Evolutionary conservation across 768 basidiomycete species (phyloP), one percentile per base, ranked within the genome.

Genomic region (Hygrophoropsis aurantiaca): DNA sequence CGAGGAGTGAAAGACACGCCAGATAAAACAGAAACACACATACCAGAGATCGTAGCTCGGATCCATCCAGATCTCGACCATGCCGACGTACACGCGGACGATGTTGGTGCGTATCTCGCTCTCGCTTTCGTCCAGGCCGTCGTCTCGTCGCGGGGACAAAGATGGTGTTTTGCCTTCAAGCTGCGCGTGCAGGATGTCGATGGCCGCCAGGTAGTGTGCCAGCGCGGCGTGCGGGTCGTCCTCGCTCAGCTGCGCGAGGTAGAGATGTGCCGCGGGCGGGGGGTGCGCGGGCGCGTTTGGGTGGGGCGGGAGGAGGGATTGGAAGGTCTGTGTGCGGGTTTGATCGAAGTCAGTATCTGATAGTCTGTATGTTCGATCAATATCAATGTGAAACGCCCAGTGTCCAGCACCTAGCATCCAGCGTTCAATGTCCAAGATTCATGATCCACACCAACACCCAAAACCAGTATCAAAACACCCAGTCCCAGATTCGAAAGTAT

Each of bases 31-130:
- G 25, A 47, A 3, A 15, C 18, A 26, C 25, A 61, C 81, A 42
- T 57, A 87, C 93, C 93, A 94, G 41, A 95, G 73, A 74, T 94
- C 91, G 54, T 86, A 85, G 2, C 78, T 77, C 24, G 87, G 87
- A 58, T 94, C 89, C 92, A 97, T 95, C 93, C 93, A 97, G 13
- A 94, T 88, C 62, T 95, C 94, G 20, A 94, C 86, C 78, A 94
- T 93, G 7, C 87, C 87, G 24, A 93, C 77, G 18, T 94, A 75
- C 7, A 90, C 90, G 33, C 86, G 75, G 10, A 93, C 84, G 46
- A 86, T 82, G 58, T 82, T 89, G 25, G 66, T 76, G 58, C 74
- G 83, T 40, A 83, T 62, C 54, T 89, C 85, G 3, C 72, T 61
- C 47, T 87, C 82, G 52, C 80, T 80, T 40, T 50, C 60, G 44